Evolutionary conservation across 352 stramenopile genomes (phyloP).

Genomic region (Phytophthora foliorum): DNA sequence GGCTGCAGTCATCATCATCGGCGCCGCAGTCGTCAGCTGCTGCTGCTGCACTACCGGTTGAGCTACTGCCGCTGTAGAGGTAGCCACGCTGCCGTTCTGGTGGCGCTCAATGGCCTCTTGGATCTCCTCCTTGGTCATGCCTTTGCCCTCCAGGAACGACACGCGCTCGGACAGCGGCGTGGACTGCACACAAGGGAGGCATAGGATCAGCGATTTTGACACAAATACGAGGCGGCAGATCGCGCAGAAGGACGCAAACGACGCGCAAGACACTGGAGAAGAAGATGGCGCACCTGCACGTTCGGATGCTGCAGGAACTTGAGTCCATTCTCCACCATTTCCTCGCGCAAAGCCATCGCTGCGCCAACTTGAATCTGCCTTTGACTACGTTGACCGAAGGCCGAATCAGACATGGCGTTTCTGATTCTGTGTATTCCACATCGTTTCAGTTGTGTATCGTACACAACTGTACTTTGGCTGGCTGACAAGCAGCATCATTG

Average conservation of each 20-base stretch:
- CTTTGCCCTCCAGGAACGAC: slow-evolving; percentile 84
- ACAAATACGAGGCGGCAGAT: slow-evolving; percentile 2
- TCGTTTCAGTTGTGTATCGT: neutral
- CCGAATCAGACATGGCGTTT: neutral
- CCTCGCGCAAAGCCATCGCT: slow-evolving; percentile 51
- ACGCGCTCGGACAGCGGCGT: slow-evolving; percentile 83
- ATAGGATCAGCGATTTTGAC: neutral
- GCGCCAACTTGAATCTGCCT: slow-evolving; percentile 38
- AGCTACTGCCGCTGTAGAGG: neutral
- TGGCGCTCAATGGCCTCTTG: slow-evolving; percentile 79
- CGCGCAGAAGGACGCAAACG: neutral
- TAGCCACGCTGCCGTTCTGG: slow-evolving; percentile 40
- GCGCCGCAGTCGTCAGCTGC: slow-evolving; percentile 23
- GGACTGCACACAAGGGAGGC: slow-evolving; percentile 19
- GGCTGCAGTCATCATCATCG: slow-evolving; percentile 62
- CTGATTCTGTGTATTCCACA: slow-evolving; percentile 5
- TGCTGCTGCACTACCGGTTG: slow-evolving; percentile 13
- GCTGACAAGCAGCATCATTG: slow-evolving; percentile 24
- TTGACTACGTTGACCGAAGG: slow-evolving; percentile 8
- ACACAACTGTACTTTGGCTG: slow-evolving; percentile 23
- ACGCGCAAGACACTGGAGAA: neutral
- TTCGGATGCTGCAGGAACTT: slow-evolving; percentile 87
- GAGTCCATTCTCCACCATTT: slow-evolving; percentile 84
- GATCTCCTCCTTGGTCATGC: slow-evolving; percentile 85
- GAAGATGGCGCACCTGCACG: slow-evolving; percentile 60